These are phyloP conservation scores for Blastomyces emzantsi DNA, from an alignment of 2,329 filamentous ascomycete genomes.

Conservation along the genomic window DNA sequence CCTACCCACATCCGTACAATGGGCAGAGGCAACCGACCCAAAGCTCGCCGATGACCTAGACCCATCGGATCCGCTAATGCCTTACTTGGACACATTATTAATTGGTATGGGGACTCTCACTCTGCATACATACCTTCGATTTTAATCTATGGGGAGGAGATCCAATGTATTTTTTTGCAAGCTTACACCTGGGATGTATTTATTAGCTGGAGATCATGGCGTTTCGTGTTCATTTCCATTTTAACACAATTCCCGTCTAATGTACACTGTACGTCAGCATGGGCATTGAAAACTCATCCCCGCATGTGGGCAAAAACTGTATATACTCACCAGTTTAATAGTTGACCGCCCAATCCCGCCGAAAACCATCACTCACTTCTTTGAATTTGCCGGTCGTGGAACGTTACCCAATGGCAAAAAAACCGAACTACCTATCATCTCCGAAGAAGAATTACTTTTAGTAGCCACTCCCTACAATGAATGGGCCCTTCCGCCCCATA, in stretches of 20 bases:
- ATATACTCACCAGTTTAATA: slow-evolving; percentile 7
- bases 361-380: slow-evolving; percentile 19
- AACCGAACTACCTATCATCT: slow-evolving; percentile 10
- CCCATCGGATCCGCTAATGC: neutral
- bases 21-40: neutral
- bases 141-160: neutral
- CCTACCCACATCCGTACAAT: neutral
- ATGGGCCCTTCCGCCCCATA: slow-evolving; percentile 8
- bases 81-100: neutral
- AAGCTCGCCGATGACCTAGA: neutral
- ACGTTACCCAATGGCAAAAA: slow-evolving; percentile 19
- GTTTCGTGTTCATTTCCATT: too few relatives aligned
- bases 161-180: neutral
- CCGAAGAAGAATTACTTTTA: slow-evolving; percentile 10
- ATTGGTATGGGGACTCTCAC: neutral
- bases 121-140: neutral
- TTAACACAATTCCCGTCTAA: neutral
- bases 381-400: slow-evolving; percentile 13
- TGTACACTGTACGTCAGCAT: neutral
- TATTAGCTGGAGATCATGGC: neutral
- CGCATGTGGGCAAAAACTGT: neutral
- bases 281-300: neutral
- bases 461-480: slow-evolving; percentile 6
- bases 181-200: neutral
- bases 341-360: slow-evolving; percentile 25